Evolutionary conservation across 352 stramenopile species (phyloP).

Genomic region (Phytophthora europaea): DNA sequence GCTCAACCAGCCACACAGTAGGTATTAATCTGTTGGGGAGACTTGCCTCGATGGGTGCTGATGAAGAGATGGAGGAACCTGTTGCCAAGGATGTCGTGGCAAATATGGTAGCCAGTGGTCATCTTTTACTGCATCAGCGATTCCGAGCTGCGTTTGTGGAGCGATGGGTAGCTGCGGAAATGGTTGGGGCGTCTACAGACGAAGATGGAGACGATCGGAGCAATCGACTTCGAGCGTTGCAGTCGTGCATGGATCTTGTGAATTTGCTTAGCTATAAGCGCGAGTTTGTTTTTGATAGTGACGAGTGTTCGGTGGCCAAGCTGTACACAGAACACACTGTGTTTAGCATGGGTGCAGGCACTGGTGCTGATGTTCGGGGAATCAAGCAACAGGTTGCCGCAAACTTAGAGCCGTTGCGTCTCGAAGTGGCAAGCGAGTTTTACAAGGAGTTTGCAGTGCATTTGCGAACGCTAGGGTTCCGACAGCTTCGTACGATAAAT

Average conservation of each 20-base stretch:
- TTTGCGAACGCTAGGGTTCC: conserved; percentile 74
- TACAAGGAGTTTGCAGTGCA: conserved; percentile 75
- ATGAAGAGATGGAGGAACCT: conserved; percentile 67
- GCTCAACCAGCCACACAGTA: conserved; percentile 64
- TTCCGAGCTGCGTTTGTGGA: conserved; percentile 86
- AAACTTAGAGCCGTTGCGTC: conserved; percentile 71
- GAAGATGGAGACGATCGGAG: conserved; percentile 60
- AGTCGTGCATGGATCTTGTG: conserved; percentile 87
- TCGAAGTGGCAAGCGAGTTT: conserved; percentile 80
- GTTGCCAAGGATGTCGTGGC: conserved; percentile 60
- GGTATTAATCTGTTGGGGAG: conserved; percentile 61
- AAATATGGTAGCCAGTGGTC: conserved; percentile 66
- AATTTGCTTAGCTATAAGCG: conserved; percentile 90
- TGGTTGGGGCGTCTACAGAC: conserved; percentile 54
- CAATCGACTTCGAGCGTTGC: conserved; percentile 58
- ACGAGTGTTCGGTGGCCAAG: conserved; percentile 77
- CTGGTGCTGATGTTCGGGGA: conserved; percentile 64
- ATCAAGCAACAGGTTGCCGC: conserved; percentile 83
- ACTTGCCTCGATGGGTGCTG: conserved; percentile 44
- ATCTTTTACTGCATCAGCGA: conserved; percentile 72
- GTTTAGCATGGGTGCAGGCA: conserved; percentile 68
- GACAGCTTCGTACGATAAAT: conserved; percentile 57
- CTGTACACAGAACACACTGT: conserved; percentile 85
- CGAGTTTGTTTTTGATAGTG: conserved; percentile 83
- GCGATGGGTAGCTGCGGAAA: conserved; percentile 58